These are phyloP conservation scores for Phytophthora pluvialis DNA, from an alignment of 352 stramenopile species.

Conservation along the genomic window DNA sequence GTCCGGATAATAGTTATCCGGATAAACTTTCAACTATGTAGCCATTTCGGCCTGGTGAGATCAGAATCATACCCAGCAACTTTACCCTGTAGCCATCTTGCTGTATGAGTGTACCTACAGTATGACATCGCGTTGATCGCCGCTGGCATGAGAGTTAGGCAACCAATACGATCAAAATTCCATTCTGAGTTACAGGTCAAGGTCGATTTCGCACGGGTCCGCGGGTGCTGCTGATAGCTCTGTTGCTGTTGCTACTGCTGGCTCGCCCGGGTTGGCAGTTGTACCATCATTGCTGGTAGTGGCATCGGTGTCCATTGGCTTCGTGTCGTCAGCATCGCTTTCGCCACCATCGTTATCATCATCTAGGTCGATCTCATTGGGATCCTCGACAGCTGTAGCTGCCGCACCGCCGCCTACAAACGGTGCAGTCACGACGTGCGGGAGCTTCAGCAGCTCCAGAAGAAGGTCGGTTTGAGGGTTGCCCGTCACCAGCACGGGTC, in stretches of 20 bases:
- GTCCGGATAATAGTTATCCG: background rate
- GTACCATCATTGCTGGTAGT: constrained; percentile 5
- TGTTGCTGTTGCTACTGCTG: constrained; percentile 18
- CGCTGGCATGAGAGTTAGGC: too few species aligned
- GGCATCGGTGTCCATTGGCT: constrained; percentile 25
- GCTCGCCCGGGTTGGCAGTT: background rate
- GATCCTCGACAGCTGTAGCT: constrained; percentile 39
- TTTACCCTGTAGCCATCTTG: too few species aligned
- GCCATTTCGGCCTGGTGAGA: too few species aligned
- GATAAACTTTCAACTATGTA: background rate
- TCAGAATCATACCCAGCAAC: too few species aligned
- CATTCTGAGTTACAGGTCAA: constrained; percentile 37
- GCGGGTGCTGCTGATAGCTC: constrained; percentile 3
- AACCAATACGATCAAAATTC: constrained; percentile 13
- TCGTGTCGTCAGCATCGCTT: constrained; percentile 10
- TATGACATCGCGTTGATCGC: too few species aligned
- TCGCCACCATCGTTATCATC: constrained; percentile 47
- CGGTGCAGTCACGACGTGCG: constrained; percentile 95
- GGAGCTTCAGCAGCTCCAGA: constrained; percentile 91
- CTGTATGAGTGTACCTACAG: too few species aligned
- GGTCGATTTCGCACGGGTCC: constrained; percentile 46
- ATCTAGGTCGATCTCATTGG: constrained; percentile 67
- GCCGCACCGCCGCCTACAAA: constrained; percentile 47
- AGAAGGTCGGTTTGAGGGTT: constrained; percentile 97
- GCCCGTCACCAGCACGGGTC: constrained; percentile 48